Evolutionary conservation across 306 rosid genomes (phyloP), one percentile per base, ranked within the genome.

Genomic region (Lathyrus aphaca): DNA sequence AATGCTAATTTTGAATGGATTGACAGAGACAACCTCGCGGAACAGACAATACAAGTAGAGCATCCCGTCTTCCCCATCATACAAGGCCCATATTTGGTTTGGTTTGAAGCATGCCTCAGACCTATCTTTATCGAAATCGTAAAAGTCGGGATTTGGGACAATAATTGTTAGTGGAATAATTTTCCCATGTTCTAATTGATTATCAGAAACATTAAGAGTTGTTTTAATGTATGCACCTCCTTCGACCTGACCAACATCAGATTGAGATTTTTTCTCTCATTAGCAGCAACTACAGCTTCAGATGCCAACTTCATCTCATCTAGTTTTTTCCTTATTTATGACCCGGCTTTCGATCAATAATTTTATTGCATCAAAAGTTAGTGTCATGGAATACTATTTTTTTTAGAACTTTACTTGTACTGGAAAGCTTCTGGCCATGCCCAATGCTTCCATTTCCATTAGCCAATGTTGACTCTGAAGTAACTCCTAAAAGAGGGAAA

Each of bases 41-140:
- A n/a, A n/a, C n/a, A n/a, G n/a, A n/a, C 99, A 95, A 85, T 95
- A 91, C 87, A 95, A 82, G 32, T 97, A 91, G 17, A 97, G 99
- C 99, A 95, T 95, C 21, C 97, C 97, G 71, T 95, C 99, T 62
- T 92, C 98, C 77, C 91, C 99, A 49, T 95, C 99, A 73, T 95
- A 95, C 54, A 95, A 74, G 62, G 99, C 99, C 99, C 99, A 94
- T 85, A 94, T 88, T 79, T 94, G 99, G 84, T 91, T 94, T 13
- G 97, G 95, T 82, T 60, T 87, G 86, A 94, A 94, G 81, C 97
- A 88, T 75, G 89, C 87, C 81, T 94, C 99, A 10, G 96, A 83
- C 67, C 99, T 87, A 75, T 91, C 97, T 50, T 86, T 87, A 79
- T 94, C 99, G 43, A 94, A 94, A 80, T 91, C 97, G 74, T 94